Percentiles rank a stretch among this genome's conserved stretches.
phyloP scores from a whole-genome alignment of 768 basidiomycete genomes.

The Tricholoma sp. region DNA sequence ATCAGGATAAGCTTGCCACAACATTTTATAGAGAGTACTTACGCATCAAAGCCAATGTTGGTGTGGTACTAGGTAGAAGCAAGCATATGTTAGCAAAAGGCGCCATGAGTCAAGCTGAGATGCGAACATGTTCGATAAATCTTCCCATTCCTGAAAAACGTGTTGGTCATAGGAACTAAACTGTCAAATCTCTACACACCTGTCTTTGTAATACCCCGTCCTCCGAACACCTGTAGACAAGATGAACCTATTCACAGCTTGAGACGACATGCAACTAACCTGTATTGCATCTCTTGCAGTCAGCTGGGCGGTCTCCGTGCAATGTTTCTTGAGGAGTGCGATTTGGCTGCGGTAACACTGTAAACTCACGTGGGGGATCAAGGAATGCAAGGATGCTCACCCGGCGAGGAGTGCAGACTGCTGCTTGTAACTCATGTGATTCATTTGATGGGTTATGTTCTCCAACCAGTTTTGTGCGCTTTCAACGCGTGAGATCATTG shows the following conservation, averaged over 20 bases:
- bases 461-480: slow-evolving; percentile 84
- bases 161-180: background rate
- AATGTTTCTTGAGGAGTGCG: slow-evolving; percentile 74
- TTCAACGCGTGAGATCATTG: slow-evolving; percentile 79
- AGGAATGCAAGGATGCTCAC: slow-evolving; percentile 20
- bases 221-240: slow-evolving; percentile 68
- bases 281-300: slow-evolving; percentile 72
- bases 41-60: slow-evolving; percentile 20
- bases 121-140: slow-evolving; percentile 18
- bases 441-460: slow-evolving; percentile 84
- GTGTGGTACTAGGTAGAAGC: slow-evolving; percentile 15
- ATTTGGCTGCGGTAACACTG: slow-evolving; percentile 31
- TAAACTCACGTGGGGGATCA: no score
- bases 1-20: background rate
- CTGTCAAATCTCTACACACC: slow-evolving; percentile 44
- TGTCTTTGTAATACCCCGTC: slow-evolving; percentile 75
- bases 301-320: slow-evolving; percentile 71
- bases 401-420: slow-evolving; percentile 73
- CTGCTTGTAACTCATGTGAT: slow-evolving; percentile 76
- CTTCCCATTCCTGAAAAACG: slow-evolving; percentile 8
- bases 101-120: background rate
- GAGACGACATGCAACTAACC: slow-evolving; percentile 12
- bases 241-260: background rate
- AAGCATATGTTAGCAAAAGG: background rate
- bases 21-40: slow-evolving; percentile 1